Evolutionary conservation across 768 basidiomycete genomes (phyloP).

Genomic region (Leccinum disarticulatum): DNA sequence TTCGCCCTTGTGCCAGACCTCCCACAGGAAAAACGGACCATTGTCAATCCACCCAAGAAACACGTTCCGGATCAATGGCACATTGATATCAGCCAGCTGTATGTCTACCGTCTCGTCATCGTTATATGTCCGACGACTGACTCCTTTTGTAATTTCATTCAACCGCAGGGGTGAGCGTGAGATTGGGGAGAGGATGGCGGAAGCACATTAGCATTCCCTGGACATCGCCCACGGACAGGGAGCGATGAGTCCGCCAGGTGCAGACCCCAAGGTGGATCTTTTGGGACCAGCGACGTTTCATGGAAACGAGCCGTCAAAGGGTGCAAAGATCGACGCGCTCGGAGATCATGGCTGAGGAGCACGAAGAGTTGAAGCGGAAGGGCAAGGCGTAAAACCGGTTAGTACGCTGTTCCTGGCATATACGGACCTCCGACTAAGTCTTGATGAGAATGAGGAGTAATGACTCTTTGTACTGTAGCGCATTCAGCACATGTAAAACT

Average conservation of each 20-base stretch:
- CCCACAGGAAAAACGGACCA: slow-evolving; percentile 19
- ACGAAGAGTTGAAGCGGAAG: slow-evolving; percentile 46
- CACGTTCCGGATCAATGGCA: slow-evolving; percentile 37
- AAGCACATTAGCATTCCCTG: slow-evolving; percentile 34
- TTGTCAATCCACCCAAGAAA: slow-evolving; percentile 25
- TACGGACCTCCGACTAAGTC: not conserved
- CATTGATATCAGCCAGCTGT: slow-evolving; percentile 35
- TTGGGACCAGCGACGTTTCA: slow-evolving; percentile 50
- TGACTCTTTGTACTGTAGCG: not conserved
- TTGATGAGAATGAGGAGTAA: not conserved
- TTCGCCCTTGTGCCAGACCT: slow-evolving; percentile 16
- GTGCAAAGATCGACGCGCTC: slow-evolving; percentile 59
- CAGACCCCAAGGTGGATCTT: slow-evolving; percentile 42
- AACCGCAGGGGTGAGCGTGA: slow-evolving; percentile 42
- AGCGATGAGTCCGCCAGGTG: slow-evolving; percentile 27
- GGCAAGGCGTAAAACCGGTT: slow-evolving; percentile 30
- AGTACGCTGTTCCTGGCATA: not conserved
- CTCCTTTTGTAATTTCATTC: not conserved
- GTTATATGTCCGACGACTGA: not conserved
- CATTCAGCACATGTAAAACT: not conserved
- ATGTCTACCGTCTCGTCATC: not conserved
- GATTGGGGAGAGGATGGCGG: slow-evolving; percentile 38
- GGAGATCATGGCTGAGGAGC: slow-evolving; percentile 54
- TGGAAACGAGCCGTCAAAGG: slow-evolving; percentile 56
- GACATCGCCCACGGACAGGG: slow-evolving; percentile 27